Evolutionary conservation across 164 flowering plant genomes (phyloP).

Genomic region (Liriodendron chinense): DNA sequence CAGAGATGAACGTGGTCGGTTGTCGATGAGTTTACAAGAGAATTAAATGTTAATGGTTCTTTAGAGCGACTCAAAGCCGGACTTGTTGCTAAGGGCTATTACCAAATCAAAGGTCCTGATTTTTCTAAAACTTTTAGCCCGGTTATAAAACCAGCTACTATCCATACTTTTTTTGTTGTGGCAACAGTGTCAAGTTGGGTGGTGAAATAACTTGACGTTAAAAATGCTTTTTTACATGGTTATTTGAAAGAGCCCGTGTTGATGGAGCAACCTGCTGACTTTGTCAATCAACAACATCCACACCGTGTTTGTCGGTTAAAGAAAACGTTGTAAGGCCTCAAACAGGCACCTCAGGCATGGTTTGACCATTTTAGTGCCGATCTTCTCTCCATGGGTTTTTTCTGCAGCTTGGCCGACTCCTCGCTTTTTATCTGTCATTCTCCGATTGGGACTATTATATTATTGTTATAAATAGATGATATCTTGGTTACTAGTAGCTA

Average conservation of each 20-base stretch:
- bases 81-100: neutral
- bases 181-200: neutral
- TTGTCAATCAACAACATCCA: neutral
- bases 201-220: neutral
- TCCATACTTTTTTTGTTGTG: neutral
- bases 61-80: neutral
- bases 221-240: neutral
- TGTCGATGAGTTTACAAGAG: neutral
- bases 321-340: neutral
- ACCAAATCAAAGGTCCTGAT: neutral
- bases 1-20: neutral
- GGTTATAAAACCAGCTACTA: neutral
- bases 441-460: neutral
- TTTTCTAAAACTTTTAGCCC: neutral
- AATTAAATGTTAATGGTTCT: neutral
- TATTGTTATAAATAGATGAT: neutral
- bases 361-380: neutral
- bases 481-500: neutral
- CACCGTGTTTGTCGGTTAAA: neutral
- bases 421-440: neutral
- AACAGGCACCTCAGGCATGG: conserved; percentile 1
- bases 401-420: neutral
- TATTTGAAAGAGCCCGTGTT: neutral
- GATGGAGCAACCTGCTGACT: neutral
- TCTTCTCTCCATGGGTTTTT: neutral